phyloP scores from a whole-genome alignment of 1,284 basidiomycete species.

The Rhodotorula sp. region DNA sequence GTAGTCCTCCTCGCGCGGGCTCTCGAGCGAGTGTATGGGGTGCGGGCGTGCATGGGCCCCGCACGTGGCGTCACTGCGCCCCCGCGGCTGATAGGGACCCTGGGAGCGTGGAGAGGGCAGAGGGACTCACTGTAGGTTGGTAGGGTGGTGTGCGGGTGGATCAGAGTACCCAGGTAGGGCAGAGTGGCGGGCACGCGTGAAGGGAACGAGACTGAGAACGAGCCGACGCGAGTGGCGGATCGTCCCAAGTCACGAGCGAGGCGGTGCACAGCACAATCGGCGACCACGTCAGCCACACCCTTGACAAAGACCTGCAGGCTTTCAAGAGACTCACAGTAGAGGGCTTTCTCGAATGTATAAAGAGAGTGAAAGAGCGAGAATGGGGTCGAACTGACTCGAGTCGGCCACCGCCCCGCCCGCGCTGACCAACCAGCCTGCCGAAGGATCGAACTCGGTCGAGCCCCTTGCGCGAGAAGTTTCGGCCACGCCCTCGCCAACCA shows the following conservation, averaged over 20 bases:
- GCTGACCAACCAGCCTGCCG: too few relatives aligned
- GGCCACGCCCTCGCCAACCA: too few relatives aligned
- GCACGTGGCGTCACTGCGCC: conserved; percentile 1
- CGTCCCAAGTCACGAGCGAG: neutral
- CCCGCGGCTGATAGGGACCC: neutral
- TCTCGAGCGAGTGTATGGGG: neutral
- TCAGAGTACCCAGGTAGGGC: neutral
- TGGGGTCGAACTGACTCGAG: neutral
- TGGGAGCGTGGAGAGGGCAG: too few relatives aligned
- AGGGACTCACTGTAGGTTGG: neutral
- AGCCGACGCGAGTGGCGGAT: neutral
- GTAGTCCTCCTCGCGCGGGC: too few relatives aligned
- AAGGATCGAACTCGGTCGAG: too few relatives aligned
- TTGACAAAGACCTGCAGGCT: too few relatives aligned
- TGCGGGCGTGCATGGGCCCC: conserved; percentile 1
- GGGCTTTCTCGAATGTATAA: too few relatives aligned
- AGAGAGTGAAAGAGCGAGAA: neutral
- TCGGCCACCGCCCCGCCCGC: too few relatives aligned
- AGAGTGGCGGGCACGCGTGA: neutral
- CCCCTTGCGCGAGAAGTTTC: too few relatives aligned
- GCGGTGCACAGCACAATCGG: neutral
- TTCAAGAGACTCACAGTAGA: too few relatives aligned
- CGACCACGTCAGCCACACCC: neutral
- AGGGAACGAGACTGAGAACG: neutral
- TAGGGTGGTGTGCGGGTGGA: neutral